Percentiles rank a stretch among this genome's conserved stretches.
Conservation (phyloP, 2,329 filamentous ascomycete genomes). For the Cercospora sojina region DNA sequence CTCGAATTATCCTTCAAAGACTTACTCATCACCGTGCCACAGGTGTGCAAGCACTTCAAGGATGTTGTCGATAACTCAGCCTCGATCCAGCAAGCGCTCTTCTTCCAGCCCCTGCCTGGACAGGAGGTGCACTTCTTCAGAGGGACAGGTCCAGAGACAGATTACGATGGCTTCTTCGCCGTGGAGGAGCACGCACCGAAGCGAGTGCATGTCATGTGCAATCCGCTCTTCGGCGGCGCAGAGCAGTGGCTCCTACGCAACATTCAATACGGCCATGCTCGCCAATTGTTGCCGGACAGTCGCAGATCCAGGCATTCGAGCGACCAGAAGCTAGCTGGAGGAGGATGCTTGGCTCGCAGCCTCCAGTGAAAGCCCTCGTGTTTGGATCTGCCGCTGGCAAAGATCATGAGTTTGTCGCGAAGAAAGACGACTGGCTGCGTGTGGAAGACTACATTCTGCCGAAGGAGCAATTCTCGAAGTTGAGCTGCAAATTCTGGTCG, state of each 20-base stretch:
- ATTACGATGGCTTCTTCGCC: background rate
- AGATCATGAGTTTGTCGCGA: background rate
- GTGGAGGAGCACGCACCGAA: background rate
- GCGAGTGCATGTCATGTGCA: background rate
- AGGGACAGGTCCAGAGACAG: background rate
- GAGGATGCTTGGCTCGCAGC: slow-evolving; percentile 13
- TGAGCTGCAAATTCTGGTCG: background rate
- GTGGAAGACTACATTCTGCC: background rate
- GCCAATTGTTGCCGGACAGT: no score
- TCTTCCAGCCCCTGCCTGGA: slow-evolving; percentile 8
- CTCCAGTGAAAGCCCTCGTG: background rate
- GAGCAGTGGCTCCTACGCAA: background rate
- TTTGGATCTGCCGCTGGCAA: background rate
- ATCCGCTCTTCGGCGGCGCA: background rate
- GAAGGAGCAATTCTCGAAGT: background rate
- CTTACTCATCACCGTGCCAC: background rate
- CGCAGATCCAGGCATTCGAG: background rate
- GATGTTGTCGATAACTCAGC: slow-evolving; percentile 9
- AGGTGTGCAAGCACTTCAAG: slow-evolving; percentile 17
- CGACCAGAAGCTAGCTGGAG: slow-evolving; percentile 12
- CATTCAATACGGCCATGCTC: background rate
- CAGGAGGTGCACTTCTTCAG: background rate
- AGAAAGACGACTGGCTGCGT: background rate
- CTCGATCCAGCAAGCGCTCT: slow-evolving; percentile 18
- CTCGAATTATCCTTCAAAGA: background rate